Evolutionary conservation across 306 rosid species (phyloP).

Genomic region (Quercus parvula): DNA sequence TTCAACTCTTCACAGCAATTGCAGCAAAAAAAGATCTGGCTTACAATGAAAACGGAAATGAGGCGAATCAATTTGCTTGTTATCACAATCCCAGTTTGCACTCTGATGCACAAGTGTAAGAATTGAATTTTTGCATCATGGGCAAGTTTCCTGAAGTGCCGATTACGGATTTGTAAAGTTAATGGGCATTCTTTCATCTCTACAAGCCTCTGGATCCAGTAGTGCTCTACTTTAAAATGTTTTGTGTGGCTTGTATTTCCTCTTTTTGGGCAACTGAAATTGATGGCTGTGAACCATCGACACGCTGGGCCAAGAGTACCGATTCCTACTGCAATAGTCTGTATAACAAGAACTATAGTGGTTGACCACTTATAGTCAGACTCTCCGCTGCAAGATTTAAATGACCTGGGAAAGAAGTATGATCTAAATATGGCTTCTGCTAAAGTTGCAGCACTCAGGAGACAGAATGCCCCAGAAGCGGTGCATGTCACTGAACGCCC

Average conservation of each 20-base stretch:
- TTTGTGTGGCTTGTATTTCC: constrained; percentile 20
- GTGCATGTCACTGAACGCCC: constrained; percentile 84
- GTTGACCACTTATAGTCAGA: constrained; percentile 81
- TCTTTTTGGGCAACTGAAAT: constrained; percentile 49
- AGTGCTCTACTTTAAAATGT: constrained; percentile 52
- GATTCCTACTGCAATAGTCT: constrained; percentile 56
- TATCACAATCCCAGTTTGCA: constrained; percentile 60
- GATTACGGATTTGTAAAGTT: constrained; percentile 31
- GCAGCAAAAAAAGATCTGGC: constrained; percentile 29
- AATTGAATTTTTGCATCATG: constrained; percentile 41
- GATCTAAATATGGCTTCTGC: constrained; percentile 59
- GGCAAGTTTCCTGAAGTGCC: constrained; percentile 43
- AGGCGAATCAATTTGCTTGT: constrained; percentile 49
- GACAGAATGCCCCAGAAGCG: constrained; percentile 83
- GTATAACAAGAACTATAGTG: constrained; percentile 54
- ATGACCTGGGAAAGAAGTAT: constrained; percentile 50
- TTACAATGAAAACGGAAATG: constrained; percentile 45
- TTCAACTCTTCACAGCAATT: constrained; percentile 31
- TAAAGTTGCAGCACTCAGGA: constrained; percentile 55
- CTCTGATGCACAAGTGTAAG: constrained; percentile 44
- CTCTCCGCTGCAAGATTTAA: constrained; percentile 58
- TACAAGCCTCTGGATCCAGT: constrained; percentile 56
- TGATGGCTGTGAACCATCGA: constrained; percentile 70
- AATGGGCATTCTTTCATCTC: constrained; percentile 53
- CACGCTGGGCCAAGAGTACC: constrained; percentile 80